Evolutionary conservation across 495 filamentous ascomycete genomes (phyloP).

Genomic region (Penicillium riverlandense): DNA sequence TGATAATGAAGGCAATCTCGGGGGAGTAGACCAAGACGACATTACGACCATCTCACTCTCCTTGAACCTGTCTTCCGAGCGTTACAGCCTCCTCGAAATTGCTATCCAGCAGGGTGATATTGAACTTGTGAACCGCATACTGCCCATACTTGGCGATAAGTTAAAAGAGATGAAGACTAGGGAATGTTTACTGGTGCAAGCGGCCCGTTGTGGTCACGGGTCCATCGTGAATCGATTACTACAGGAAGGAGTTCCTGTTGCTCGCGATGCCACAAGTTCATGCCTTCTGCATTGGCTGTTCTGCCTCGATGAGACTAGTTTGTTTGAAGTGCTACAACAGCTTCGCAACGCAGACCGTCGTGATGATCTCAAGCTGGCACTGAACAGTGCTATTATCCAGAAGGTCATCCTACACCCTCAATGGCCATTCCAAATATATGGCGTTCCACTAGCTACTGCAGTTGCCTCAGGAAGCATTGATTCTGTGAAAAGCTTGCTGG

Average conservation of each 20-base stretch:
- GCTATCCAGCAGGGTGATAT: too few species aligned
- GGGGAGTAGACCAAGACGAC: not conserved
- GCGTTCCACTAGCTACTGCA: slow-evolving; percentile 18
- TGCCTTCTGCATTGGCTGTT: slow-evolving; percentile 13
- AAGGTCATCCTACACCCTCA: slow-evolving; percentile 10
- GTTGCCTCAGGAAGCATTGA: slow-evolving; percentile 6
- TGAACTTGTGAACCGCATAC: too few species aligned
- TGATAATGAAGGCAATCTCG: not conserved
- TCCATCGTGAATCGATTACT: too few species aligned
- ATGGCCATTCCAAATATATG: slow-evolving; percentile 17
- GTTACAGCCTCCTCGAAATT: too few species aligned
- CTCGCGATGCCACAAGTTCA: not conserved
- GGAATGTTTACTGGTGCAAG: too few species aligned
- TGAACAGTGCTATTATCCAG: slow-evolving; percentile 6
- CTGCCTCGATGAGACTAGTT: slow-evolving; percentile 4
- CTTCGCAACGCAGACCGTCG: too few species aligned
- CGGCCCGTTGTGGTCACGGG: too few species aligned
- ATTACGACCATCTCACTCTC: not conserved
- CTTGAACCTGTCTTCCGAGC: too few species aligned
- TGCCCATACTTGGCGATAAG: too few species aligned
- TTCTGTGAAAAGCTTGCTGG: slow-evolving; percentile 11
- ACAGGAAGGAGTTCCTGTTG: too few species aligned
- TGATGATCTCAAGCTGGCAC: not conserved
- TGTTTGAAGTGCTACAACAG: not conserved
- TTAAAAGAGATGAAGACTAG: too few species aligned